Conservation (phyloP, 805 yeast species). For the Ogataea wickerhamii region DNA sequence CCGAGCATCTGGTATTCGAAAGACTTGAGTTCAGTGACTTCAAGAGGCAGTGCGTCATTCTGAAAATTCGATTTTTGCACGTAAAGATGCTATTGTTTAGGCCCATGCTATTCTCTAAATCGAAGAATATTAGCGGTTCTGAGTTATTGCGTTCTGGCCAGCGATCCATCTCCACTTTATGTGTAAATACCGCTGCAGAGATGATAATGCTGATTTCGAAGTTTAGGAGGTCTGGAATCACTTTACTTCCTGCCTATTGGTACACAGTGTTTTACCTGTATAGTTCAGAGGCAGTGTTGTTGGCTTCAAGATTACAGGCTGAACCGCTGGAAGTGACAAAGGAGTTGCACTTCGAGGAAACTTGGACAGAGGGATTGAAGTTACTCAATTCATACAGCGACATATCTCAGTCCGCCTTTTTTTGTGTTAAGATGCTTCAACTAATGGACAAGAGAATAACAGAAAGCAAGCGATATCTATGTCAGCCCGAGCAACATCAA, state of each 20-base stretch:
- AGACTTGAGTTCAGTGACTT: slow-evolving; percentile 1
- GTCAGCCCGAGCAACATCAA: not conserved
- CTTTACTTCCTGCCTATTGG: slow-evolving; percentile 5
- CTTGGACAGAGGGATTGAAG: slow-evolving; percentile 1
- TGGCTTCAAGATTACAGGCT: slow-evolving; percentile 2
- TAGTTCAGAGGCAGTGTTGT: not conserved
- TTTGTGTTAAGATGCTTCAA: slow-evolving; percentile 1
- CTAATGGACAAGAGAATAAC: slow-evolving; percentile 1
- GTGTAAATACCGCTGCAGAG: slow-evolving; percentile 3
- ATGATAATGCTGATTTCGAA: not conserved
- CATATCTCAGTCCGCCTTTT: not conserved
- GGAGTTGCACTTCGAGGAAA: not conserved
- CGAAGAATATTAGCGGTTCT: not conserved
- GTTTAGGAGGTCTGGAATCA: not conserved
- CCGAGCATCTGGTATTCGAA: slow-evolving; percentile 1
- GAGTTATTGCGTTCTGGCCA: slow-evolving; percentile 1
- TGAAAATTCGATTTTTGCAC: slow-evolving; percentile 1
- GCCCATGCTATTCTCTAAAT: slow-evolving; percentile 3
- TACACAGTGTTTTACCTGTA: slow-evolving; percentile 3
- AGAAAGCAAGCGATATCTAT: not conserved
- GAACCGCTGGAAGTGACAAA: slow-evolving; percentile 1
- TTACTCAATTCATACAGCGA: slow-evolving; percentile 1
- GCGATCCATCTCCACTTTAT: slow-evolving; percentile 1
- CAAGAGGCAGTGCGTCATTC: slow-evolving; percentile 2
- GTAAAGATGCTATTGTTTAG: slow-evolving; percentile 3